These are phyloP conservation scores for Misopates orontium DNA, from an alignment of 257 asterid genomes.

Conservation along the genomic window DNA sequence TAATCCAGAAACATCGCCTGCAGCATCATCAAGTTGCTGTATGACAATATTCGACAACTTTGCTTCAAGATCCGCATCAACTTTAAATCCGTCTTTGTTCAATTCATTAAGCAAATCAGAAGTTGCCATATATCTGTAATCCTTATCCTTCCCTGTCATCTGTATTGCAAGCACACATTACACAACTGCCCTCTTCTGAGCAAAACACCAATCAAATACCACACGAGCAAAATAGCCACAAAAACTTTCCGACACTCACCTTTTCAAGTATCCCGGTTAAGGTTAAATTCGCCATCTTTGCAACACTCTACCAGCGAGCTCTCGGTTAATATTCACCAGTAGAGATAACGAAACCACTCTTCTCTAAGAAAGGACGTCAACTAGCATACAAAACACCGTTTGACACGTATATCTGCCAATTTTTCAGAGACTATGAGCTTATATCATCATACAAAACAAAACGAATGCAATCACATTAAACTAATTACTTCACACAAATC, in stretches of 20 bases:
- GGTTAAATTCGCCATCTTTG: slow-evolving; percentile 51
- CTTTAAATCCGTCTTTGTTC: slow-evolving; percentile 84
- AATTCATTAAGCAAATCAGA: slow-evolving; percentile 94
- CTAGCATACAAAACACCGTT: too few relatives aligned
- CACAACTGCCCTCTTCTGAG: neutral
- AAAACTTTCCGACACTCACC: slow-evolving; percentile 41
- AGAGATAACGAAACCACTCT: too few relatives aligned
- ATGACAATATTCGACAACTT: slow-evolving; percentile 77
- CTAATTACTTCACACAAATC: too few relatives aligned
- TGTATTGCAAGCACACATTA: slow-evolving; percentile 35
- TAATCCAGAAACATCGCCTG: slow-evolving; percentile 98
- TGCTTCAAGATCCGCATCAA: slow-evolving; percentile 80
- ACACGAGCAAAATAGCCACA: slow-evolving; percentile 2
- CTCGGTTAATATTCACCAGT: neutral
- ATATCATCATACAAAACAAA: too few relatives aligned
- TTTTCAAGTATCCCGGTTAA: slow-evolving; percentile 75
- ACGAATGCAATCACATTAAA: too few relatives aligned
- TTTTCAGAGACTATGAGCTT: too few relatives aligned
- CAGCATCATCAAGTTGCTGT: slow-evolving; percentile 96
- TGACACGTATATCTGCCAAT: too few relatives aligned
- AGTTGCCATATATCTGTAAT: slow-evolving; percentile 98
- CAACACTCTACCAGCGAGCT: slow-evolving; percentile 7
- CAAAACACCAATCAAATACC: neutral
- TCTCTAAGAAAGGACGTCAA: too few relatives aligned
- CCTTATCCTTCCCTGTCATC: slow-evolving; percentile 99